Percentiles rank a stretch among this genome's conserved stretches.
phyloP scores from a whole-genome alignment of 305 asterid genomes.

The Ruellia speciosa region DNA sequence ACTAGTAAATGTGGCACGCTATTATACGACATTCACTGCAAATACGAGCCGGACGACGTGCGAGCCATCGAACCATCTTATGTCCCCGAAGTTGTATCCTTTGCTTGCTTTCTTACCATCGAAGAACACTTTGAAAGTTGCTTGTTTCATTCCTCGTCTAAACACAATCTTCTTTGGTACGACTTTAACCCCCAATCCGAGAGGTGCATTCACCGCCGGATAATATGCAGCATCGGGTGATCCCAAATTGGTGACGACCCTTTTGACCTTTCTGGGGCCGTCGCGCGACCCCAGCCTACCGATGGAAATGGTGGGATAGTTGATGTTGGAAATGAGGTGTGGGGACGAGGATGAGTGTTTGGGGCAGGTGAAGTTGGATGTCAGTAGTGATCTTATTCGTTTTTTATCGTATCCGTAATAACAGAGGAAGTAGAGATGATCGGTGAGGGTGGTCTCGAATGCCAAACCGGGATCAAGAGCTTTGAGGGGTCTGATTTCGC shows the following conservation, averaged over 20 bases:
- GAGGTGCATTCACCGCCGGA: slow-evolving; percentile 36
- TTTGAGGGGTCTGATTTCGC: slow-evolving; percentile 45
- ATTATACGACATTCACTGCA: slow-evolving; percentile 44
- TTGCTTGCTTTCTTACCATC: slow-evolving; percentile 40
- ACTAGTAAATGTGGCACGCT: neutral
- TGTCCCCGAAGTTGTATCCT: slow-evolving; percentile 52
- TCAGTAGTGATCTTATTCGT: slow-evolving; percentile 31
- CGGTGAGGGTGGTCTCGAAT: slow-evolving; percentile 41
- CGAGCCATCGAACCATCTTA: slow-evolving; percentile 52
- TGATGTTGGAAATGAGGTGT: slow-evolving; percentile 30
- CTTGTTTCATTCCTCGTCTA: slow-evolving; percentile 20
- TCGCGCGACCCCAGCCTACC: slow-evolving; percentile 20
- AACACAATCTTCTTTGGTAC: slow-evolving; percentile 34
- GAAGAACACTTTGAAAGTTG: slow-evolving; percentile 40
- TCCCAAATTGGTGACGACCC: slow-evolving; percentile 43
- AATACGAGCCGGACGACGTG: slow-evolving; percentile 50
- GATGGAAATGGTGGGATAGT: slow-evolving; percentile 45
- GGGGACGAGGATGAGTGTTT: slow-evolving; percentile 7
- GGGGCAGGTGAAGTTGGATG: slow-evolving; percentile 27
- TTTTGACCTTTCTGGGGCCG: slow-evolving; percentile 25
- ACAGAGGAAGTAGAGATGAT: slow-evolving; percentile 50
- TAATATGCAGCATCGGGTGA: slow-evolving; percentile 33
- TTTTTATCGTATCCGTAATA: slow-evolving; percentile 41
- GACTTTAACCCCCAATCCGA: slow-evolving; percentile 38
- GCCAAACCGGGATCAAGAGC: slow-evolving; percentile 65